Conservation (phyloP, 2,329 filamentous ascomycete species). For the Fusarium setosum region DNA sequence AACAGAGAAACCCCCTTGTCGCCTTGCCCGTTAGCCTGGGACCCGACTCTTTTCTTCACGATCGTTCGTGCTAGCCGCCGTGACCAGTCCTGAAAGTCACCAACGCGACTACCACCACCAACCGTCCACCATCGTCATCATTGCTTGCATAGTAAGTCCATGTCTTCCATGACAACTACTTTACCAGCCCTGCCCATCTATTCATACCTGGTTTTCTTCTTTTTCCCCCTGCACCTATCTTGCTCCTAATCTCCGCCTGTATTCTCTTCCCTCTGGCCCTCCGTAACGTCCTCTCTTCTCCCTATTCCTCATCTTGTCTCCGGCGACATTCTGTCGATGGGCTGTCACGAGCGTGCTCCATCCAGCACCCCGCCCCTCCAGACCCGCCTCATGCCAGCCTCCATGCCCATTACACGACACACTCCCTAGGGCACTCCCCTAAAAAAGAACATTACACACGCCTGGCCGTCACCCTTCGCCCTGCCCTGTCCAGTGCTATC, state of each 20-base stretch:
- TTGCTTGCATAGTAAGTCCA: constrained; percentile 36
- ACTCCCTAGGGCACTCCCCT: constrained; percentile 37
- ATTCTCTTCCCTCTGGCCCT: not conserved
- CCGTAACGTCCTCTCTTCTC: constrained; percentile 15
- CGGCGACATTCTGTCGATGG: constrained; percentile 39
- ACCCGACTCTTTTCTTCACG: constrained; percentile 32
- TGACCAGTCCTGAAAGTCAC: constrained; percentile 36
- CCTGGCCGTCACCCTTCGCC: constrained; percentile 25
- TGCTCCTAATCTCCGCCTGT: not conserved
- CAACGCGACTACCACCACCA: constrained; percentile 31
- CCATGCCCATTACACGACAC: constrained; percentile 33
- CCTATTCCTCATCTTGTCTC: constrained; percentile 9
- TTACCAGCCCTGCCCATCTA: constrained; percentile 2
- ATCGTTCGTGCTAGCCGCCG: constrained; percentile 41
- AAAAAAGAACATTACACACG: constrained; percentile 37
- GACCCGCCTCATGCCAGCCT: constrained; percentile 47
- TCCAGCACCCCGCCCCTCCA: constrained; percentile 46
- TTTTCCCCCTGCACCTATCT: not conserved
- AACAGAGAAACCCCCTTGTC: constrained; percentile 30
- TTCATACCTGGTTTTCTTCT: constrained; percentile 1
- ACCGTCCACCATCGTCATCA: constrained; percentile 38
- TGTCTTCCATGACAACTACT: constrained; percentile 7
- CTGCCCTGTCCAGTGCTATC: constrained; percentile 15
- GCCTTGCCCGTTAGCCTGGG: constrained; percentile 19
- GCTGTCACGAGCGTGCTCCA: constrained; percentile 48